phyloP scores from a whole-genome alignment of 768 basidiomycete species.

The Suillus lakei region DNA sequence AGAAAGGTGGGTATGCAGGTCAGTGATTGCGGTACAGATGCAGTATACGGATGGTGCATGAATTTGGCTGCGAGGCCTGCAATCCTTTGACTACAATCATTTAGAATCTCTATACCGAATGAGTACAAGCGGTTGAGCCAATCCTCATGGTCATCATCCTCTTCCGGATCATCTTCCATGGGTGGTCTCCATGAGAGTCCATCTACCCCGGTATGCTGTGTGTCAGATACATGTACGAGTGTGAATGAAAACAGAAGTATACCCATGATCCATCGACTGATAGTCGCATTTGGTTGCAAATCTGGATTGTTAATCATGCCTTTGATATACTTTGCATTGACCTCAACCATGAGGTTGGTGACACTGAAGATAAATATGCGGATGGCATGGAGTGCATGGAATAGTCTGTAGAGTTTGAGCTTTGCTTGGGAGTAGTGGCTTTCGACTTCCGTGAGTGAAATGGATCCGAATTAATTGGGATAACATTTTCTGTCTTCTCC shows the following conservation, averaged over 20 bases:
- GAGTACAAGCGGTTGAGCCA: too few species aligned
- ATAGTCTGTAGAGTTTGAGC: slow-evolving; percentile 44
- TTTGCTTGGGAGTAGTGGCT: slow-evolving; percentile 43
- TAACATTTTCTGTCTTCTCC: too few species aligned
- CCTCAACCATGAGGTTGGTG: slow-evolving; percentile 38
- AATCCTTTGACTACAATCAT: too few species aligned
- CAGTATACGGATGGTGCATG: too few species aligned
- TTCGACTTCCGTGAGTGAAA: too few species aligned
- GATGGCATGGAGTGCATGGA: slow-evolving; percentile 34
- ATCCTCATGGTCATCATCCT: too few species aligned
- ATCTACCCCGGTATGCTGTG: neutral
- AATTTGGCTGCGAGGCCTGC: too few species aligned
- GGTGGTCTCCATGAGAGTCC: neutral
- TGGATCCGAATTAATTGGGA: too few species aligned
- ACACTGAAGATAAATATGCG: slow-evolving; percentile 33
- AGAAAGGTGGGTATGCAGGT: too few species aligned
- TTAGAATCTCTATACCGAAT: too few species aligned
- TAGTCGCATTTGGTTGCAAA: slow-evolving; percentile 39
- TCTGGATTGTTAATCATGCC: slow-evolving; percentile 48
- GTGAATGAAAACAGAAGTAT: slow-evolving; percentile 35
- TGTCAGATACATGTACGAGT: slow-evolving; percentile 33
- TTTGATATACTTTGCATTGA: slow-evolving; percentile 47
- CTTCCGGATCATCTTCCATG: too few species aligned
- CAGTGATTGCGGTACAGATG: too few species aligned
- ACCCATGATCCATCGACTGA: slow-evolving; percentile 45